Evolutionary conservation across 192 early-diverging fungal species (phyloP).

Genomic region (Backusella australiensis): DNA sequence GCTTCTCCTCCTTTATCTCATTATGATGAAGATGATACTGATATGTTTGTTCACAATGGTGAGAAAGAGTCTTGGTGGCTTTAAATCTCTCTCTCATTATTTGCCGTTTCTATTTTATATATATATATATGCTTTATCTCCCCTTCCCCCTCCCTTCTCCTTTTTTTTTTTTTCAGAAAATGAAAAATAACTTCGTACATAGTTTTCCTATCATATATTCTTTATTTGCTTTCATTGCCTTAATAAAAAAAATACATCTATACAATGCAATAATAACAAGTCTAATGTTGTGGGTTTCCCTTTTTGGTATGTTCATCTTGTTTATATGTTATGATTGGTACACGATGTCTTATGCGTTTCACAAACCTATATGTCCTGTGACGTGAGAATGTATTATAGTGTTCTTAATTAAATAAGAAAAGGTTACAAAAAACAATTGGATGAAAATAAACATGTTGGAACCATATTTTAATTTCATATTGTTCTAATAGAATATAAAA

Average conservation of each 20-base stretch:
- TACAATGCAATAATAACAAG: background rate
- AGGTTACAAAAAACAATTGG: conserved; percentile 8
- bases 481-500: background rate
- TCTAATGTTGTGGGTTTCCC: background rate
- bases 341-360: background rate
- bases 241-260: background rate
- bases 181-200: conserved; percentile 6
- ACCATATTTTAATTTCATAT: background rate
- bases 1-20: conserved; percentile 10
- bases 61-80: conserved; percentile 41
- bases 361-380: conserved; percentile 2
- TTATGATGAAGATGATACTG: conserved; percentile 28
- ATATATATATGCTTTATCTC: conserved; percentile 12
- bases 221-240: conserved; percentile 8
- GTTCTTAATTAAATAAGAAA: conserved; percentile 3
- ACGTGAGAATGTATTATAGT: conserved; percentile 9
- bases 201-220: background rate
- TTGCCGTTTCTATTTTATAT: background rate
- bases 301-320: conserved; percentile 1
- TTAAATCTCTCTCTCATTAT: conserved; percentile 2
- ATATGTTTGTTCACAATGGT: conserved; percentile 35
- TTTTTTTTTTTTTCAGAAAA: background rate
- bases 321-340: conserved; percentile 1
- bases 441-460: background rate
- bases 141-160: background rate